Evolutionary conservation across 139 green algal species (phyloP), one percentile per base, ranked within the genome.

Genomic region (Tetraselmis chui): DNA sequence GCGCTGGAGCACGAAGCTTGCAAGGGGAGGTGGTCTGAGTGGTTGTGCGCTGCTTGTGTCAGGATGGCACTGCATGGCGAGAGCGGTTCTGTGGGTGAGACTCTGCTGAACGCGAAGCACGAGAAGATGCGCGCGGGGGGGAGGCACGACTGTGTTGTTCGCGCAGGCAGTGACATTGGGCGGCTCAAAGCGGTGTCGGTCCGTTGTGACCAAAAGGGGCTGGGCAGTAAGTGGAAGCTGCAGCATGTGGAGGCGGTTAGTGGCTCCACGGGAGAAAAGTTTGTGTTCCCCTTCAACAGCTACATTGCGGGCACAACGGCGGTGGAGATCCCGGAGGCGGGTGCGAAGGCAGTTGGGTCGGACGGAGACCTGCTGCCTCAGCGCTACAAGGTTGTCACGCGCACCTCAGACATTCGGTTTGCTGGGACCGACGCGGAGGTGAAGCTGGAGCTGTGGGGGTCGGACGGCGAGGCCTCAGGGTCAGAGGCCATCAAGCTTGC

Each of bases 11-110:
- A n/a, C n/a, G n/a, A n/a, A n/a, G n/a, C n/a, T n/a, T n/a, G n/a
- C n/a, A n/a, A n/a, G n/a, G n/a, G n/a, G n/a, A n/a, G n/a, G n/a
- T n/a, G n/a, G n/a, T n/a, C n/a, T n/a, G n/a, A n/a, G n/a, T n/a
- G n/a, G n/a, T n/a, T n/a, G n/a, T n/a, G n/a, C n/a, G n/a, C n/a
- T n/a, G n/a, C n/a, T n/a, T n/a, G n/a, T n/a, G n/a, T 18, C 18
- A 67, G 45, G 45, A 30, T 87, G 59, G 59, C 80, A 2, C 76
- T 82, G 22, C 82, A 77, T 67, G 85, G 86, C 27, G 83, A 81
- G 0, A 82, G 79, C 30, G 88, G 88, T 1, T 82, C 75, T 0
- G 84, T 89, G 83, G 88, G 88, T 23, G 88, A 91, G 82, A 85
- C 81, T 23, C 31, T 80, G 79, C 84, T 91, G 11, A 67, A 67